phyloP scores from a whole-genome alignment of 2,329 filamentous ascomycete species.

The Graphilbum ipis-grandicollis region DNA sequence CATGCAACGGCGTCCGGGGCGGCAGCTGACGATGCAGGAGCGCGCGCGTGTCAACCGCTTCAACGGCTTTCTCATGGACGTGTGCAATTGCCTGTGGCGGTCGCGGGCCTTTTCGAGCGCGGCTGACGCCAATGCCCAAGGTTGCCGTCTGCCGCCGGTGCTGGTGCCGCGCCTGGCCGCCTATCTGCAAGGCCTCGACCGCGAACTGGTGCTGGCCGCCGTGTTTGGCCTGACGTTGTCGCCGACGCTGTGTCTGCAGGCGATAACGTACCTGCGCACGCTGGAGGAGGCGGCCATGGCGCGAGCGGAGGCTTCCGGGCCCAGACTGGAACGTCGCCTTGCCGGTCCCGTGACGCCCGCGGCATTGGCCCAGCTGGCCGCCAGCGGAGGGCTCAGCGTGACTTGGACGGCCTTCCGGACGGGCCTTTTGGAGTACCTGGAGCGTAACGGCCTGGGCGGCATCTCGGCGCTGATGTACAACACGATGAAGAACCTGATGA shows the following conservation, averaged over 20 bases:
- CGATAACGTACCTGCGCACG: constrained; percentile 35
- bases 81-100: constrained; percentile 72
- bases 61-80: constrained; percentile 75
- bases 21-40: constrained; percentile 26
- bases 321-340: constrained; percentile 30
- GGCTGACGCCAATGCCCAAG: constrained; percentile 46
- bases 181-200: constrained; percentile 32
- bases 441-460: constrained; percentile 44
- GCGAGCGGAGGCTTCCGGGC: constrained; percentile 4
- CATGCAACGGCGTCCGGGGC: constrained; percentile 18
- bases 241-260: constrained; percentile 36
- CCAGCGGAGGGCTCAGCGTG: constrained; percentile 46
- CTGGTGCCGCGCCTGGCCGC: constrained; percentile 26
- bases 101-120: constrained; percentile 48
- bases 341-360: constrained; percentile 53
- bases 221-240: constrained; percentile 43
- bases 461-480: constrained; percentile 59
- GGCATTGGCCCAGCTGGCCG: constrained; percentile 44
- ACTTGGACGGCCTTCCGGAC: constrained; percentile 61
- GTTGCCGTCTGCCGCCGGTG: constrained; percentile 28
- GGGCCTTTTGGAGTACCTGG: constrained; percentile 52
- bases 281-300: constrained; percentile 36
- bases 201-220: constrained; percentile 24
- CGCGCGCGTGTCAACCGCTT: constrained; percentile 48
- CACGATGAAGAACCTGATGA: constrained; percentile 61